These are phyloP conservation scores for Urtica urens DNA, from an alignment of 306 rosid species.

Conservation along the genomic window DNA sequence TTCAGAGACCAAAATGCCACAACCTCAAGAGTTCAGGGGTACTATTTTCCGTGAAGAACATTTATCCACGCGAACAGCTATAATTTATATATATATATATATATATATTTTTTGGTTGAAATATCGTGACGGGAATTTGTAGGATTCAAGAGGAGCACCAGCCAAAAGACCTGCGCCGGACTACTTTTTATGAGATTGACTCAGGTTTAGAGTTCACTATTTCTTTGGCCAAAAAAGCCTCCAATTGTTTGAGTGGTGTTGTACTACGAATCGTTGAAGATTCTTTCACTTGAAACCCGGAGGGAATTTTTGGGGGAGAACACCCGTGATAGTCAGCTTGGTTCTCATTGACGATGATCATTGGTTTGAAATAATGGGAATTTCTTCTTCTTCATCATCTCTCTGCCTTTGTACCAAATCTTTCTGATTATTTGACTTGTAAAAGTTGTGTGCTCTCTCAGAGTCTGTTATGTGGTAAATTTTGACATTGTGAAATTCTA, in stretches of 20 bases:
- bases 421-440: constrained; percentile 19
- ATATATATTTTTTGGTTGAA: no score
- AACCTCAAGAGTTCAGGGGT: no score
- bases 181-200: constrained; percentile 56
- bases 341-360: constrained; percentile 16
- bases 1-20: no score
- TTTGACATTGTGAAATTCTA: no score
- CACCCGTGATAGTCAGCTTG: no score
- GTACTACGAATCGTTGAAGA: constrained; percentile 22
- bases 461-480: not conserved
- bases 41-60: no score
- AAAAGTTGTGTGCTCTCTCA: constrained; percentile 37
- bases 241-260: constrained; percentile 22
- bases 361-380: constrained; percentile 24
- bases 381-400: constrained; percentile 30
- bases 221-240: constrained; percentile 18
- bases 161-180: constrained; percentile 96
- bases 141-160: constrained; percentile 93
- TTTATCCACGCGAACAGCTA: no score
- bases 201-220: constrained; percentile 6
- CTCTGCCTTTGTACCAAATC: constrained; percentile 11
- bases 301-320: constrained; percentile 8
- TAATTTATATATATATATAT: no score
- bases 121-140: constrained; percentile 9
- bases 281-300: constrained; percentile 8